These are phyloP conservation scores for Rosa hybrid DNA, from an alignment of 331 rosid species.

Conservation along the genomic window DNA sequence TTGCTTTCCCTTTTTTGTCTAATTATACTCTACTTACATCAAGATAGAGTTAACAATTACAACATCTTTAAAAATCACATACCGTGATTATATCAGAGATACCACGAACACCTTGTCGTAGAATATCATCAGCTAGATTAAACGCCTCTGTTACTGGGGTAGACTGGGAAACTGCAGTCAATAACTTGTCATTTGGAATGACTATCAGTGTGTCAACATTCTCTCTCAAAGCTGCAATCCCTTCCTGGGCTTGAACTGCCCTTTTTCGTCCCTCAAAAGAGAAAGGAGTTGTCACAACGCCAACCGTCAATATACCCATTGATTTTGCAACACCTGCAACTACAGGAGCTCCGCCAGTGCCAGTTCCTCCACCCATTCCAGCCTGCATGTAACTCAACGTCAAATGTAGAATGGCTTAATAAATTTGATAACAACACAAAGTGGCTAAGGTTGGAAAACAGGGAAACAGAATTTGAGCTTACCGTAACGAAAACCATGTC, in stretches of 20 bases:
- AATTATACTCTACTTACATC: not conserved
- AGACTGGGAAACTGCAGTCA: constrained; percentile 92
- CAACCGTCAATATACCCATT: constrained; percentile 96
- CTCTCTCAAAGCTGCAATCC: constrained; percentile 95
- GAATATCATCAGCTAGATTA: constrained; percentile 96
- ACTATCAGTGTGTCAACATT: constrained; percentile 93
- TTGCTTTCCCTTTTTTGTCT: not conserved
- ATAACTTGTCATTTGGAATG: constrained; percentile 95
- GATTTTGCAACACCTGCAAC: constrained; percentile 96
- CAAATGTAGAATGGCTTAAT: constrained; percentile 4
- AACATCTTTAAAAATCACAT: constrained; percentile 25
- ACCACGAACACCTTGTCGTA: constrained; percentile 99
- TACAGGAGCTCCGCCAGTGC: constrained; percentile 97
- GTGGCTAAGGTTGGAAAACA: constrained; percentile 18
- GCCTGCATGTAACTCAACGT: constrained; percentile 49
- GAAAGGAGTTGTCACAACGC: constrained; percentile 95
- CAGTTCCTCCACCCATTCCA: constrained; percentile 99
- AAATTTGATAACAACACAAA: not conserved
- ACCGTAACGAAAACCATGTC: constrained; percentile 99
- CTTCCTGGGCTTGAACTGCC: constrained; percentile 99
- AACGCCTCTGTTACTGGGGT: constrained; percentile 99
- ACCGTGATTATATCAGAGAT: constrained; percentile 99
- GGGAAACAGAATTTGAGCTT: constrained; percentile 38
- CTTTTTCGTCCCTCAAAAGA: constrained; percentile 97
- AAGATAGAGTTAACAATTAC: not conserved